Evolutionary conservation across 2,329 filamentous ascomycete genomes (phyloP).

Genomic region (Pseudogymnoascus sp.): DNA sequence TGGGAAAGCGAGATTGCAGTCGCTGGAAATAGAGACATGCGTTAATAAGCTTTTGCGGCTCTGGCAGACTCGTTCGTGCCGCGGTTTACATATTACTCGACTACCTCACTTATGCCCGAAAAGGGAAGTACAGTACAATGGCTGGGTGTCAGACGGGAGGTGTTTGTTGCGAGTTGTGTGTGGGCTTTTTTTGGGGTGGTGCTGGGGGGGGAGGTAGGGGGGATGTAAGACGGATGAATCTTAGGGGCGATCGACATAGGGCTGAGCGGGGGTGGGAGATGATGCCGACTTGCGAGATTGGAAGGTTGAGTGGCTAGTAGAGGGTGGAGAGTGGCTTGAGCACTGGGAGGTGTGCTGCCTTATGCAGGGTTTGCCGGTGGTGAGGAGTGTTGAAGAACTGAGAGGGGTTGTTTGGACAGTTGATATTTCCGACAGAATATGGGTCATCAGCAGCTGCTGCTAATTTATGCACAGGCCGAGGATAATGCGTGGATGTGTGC

Average conservation of each 20-base stretch:
- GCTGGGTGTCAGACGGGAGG: neutral
- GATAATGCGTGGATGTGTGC: neutral
- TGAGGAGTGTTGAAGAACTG: neutral
- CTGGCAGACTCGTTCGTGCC: neutral
- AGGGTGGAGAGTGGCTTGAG: neutral
- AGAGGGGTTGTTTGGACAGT: neutral
- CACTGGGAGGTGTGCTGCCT: neutral
- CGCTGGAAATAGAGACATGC: neutral
- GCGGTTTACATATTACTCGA: neutral
- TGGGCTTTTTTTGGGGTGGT: neutral
- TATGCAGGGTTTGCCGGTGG: neutral
- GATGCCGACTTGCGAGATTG: neutral
- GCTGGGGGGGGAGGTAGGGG: neutral
- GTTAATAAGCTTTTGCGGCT: constrained; percentile 5
- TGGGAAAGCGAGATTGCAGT: neutral
- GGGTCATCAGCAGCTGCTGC: neutral
- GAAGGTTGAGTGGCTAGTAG: neutral
- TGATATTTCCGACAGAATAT: neutral
- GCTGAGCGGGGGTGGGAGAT: neutral
- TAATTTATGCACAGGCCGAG: neutral
- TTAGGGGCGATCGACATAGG: neutral
- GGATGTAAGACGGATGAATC: neutral
- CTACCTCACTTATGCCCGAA: neutral
- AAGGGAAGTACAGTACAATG: neutral
- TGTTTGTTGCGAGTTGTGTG: neutral